phyloP scores from a whole-genome alignment of 164 flowering plant species.

The Saururus chinensis region DNA sequence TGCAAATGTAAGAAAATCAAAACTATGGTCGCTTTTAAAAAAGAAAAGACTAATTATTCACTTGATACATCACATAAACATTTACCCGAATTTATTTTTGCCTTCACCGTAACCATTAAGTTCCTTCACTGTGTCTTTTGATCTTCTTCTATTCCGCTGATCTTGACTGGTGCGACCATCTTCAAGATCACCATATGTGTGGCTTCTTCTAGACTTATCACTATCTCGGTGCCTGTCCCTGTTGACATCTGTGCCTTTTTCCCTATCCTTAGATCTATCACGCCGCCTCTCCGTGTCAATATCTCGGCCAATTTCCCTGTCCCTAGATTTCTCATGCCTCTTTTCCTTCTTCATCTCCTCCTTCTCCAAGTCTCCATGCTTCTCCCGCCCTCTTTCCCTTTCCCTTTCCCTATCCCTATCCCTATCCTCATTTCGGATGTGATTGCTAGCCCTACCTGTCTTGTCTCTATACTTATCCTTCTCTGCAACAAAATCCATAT shows the following conservation, averaged over 20 bases:
- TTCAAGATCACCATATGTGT: conserved; percentile 5
- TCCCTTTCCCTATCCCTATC: conserved; percentile 9
- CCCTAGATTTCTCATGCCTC: conserved; percentile 7
- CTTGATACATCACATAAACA: too few relatives aligned
- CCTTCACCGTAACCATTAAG: conserved; percentile 10
- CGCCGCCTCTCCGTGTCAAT: conserved; percentile 18
- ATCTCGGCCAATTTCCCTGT: conserved; percentile 10
- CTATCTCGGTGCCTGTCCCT: conserved; percentile 20
- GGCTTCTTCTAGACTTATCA: conserved; percentile 14
- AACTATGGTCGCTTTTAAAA: neutral
- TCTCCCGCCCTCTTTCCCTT: conserved; percentile 16
- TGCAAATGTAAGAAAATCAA: conserved; percentile 14
- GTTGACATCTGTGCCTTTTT: conserved; percentile 17
- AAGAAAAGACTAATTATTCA: too few relatives aligned
- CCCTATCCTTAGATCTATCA: conserved; percentile 19
- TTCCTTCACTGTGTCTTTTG: conserved; percentile 13
- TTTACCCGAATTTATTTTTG: conserved; percentile 28
- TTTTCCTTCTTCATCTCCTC: conserved; percentile 18
- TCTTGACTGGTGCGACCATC: conserved; percentile 14
- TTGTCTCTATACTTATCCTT: conserved; percentile 12
- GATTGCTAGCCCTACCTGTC: conserved; percentile 17
- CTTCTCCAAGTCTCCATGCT: conserved; percentile 8
- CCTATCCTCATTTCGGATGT: conserved; percentile 8
- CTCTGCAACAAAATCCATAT: conserved; percentile 4
- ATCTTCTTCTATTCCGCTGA: conserved; percentile 18